phyloP scores from a whole-genome alignment of 2,329 filamentous ascomycete genomes.

The Penicillium sp. region DNA sequence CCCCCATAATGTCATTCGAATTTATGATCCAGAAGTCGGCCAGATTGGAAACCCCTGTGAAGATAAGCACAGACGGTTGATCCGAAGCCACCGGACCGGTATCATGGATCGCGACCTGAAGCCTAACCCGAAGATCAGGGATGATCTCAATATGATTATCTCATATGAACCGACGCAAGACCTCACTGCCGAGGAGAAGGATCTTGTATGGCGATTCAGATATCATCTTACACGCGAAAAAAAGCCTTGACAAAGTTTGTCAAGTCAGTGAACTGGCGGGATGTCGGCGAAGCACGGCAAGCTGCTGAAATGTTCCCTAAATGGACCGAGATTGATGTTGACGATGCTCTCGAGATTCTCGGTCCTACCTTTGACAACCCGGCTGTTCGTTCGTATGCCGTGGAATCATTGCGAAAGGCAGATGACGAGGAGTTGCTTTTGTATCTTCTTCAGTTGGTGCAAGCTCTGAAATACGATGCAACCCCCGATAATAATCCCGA shows the following conservation, averaged over 20 bases:
- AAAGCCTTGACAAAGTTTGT: constrained; percentile 92
- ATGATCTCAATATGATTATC: constrained; percentile 88
- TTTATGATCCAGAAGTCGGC: constrained; percentile 92
- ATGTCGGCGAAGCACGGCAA: constrained; percentile 78
- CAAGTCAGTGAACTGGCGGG: constrained; percentile 94
- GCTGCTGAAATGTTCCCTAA: constrained; percentile 84
- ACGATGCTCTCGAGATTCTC: constrained; percentile 89
- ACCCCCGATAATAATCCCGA: constrained; percentile 61
- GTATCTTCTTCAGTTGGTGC: constrained; percentile 89
- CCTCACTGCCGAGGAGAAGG: constrained; percentile 85
- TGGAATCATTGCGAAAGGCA: constrained; percentile 83
- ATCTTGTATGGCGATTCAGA: constrained; percentile 94
- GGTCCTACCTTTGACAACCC: constrained; percentile 88
- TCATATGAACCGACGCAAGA: constrained; percentile 88
- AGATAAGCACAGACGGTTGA: constrained; percentile 85
- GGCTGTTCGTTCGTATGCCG: constrained; percentile 85
- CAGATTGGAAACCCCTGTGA: constrained; percentile 89
- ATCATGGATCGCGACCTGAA: constrained; percentile 92
- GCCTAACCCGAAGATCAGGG: constrained; percentile 90
- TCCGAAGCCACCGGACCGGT: constrained; percentile 89
- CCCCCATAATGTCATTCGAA: constrained; percentile 62
- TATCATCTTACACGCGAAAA: constrained; percentile 89
- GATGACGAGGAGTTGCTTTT: constrained; percentile 87
- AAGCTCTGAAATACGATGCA: constrained; percentile 90
- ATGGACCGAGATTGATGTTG: constrained; percentile 96